Evolutionary conservation across 768 basidiomycete species (phyloP).

Genomic region (Lentinus tigrinus): DNA sequence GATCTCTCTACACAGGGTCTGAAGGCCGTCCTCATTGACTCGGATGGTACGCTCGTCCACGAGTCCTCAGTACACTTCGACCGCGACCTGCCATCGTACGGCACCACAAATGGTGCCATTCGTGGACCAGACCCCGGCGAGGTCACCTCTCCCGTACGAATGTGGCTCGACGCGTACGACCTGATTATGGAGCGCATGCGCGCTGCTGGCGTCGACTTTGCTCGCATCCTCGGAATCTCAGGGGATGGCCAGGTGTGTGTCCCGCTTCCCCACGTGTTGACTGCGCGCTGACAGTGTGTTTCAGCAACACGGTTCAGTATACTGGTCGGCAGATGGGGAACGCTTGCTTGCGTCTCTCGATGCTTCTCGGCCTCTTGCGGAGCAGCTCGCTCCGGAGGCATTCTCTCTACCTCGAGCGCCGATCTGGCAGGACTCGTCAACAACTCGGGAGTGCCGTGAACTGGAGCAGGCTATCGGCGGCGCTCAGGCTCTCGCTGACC

Average conservation of each 20-base stretch:
- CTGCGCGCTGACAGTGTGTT: background rate
- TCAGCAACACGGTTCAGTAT: conserved; percentile 87
- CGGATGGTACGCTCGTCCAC: conserved; percentile 56
- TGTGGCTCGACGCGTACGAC: conserved; percentile 89
- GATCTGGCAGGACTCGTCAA: conserved; percentile 93
- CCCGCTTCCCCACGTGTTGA: background rate
- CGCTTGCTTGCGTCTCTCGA: conserved; percentile 53
- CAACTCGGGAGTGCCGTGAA: conserved; percentile 67
- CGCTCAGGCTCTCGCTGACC: conserved; percentile 64
- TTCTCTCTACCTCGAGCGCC: conserved; percentile 70
- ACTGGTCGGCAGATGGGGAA: conserved; percentile 66
- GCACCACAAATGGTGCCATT: conserved; percentile 65
- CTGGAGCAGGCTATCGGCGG: conserved; percentile 72
- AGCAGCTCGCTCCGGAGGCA: conserved; percentile 61
- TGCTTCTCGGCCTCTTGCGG: conserved; percentile 45
- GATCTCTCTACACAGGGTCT: conserved; percentile 87
- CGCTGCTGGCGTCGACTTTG: conserved; percentile 55
- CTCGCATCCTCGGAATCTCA: conserved; percentile 60
- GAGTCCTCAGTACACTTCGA: conserved; percentile 80
- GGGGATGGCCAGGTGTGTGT: conserved; percentile 72
- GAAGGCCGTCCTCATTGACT: conserved; percentile 69
- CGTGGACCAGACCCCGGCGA: conserved; percentile 65
- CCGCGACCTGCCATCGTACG: conserved; percentile 69
- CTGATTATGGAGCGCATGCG: conserved; percentile 65
- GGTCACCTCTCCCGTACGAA: conserved; percentile 75